A percentile compares a stretch with the other conserved stretches of the same genome.
phyloP scores from a whole-genome alignment of 2,329 filamentous ascomycete genomes.

The Fusarium sp. region DNA sequence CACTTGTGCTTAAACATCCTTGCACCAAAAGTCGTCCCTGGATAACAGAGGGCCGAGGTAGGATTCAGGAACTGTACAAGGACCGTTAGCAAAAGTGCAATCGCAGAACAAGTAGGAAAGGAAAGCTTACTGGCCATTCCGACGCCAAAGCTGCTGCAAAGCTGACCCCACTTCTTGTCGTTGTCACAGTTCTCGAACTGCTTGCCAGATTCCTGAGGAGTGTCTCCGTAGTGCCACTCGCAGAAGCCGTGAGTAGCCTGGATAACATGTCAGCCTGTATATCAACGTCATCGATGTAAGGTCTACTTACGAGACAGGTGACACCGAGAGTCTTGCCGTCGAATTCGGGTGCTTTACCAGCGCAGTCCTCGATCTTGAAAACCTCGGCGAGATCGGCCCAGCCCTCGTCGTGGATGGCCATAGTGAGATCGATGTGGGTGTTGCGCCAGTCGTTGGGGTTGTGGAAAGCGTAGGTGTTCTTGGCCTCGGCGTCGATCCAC shows the following conservation, averaged over 20 bases:
- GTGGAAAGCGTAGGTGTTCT: constrained; percentile 24
- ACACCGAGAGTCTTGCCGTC: constrained; percentile 7
- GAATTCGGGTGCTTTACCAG: constrained; percentile 18
- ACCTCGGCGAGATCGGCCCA: constrained; percentile 17
- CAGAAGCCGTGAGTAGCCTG: constrained; percentile 22
- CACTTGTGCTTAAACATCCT: neutral
- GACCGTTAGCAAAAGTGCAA: neutral
- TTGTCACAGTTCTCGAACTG: constrained; percentile 30
- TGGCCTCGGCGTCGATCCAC: constrained; percentile 6
- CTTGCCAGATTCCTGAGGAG: neutral
- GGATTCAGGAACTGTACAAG: neutral
- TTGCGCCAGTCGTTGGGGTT: constrained; percentile 24
- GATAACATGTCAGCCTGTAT: fast-evolving
- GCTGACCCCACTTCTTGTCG: constrained; percentile 5
- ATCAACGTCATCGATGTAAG: fast-evolving
- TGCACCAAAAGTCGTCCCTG: neutral
- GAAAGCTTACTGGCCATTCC: neutral
- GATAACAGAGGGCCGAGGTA: constrained; percentile 14
- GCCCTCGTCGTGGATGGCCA: constrained; percentile 5
- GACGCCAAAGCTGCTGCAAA: constrained; percentile 10
- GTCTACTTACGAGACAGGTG: constrained; percentile 11
- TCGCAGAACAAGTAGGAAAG: fast-evolving
- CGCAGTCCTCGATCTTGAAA: constrained; percentile 26
- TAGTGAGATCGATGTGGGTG: constrained; percentile 13
- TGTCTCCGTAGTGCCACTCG: constrained; percentile 22